These are phyloP conservation scores for Tripterygium wilfordii DNA, from an alignment of 177 flowering plant species.

Conservation along the genomic window DNA sequence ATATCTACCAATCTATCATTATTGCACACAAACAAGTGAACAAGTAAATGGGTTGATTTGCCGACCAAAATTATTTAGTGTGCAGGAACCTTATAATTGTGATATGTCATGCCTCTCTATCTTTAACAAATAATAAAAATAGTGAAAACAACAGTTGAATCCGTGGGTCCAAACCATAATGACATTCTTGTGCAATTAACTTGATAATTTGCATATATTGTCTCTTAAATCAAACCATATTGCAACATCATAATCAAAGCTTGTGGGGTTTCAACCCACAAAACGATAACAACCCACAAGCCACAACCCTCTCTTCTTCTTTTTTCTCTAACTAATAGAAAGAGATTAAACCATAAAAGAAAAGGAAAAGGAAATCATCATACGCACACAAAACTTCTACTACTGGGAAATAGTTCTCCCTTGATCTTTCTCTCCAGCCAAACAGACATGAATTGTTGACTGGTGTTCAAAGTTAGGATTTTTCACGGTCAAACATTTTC, in stretches of 20 bases:
- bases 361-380: constrained; percentile 2
- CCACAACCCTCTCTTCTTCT: not conserved
- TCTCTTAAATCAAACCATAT: constrained; percentile 19
- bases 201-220: constrained; percentile 13
- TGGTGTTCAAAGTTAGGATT: constrained; percentile 6
- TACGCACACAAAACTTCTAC: constrained; percentile 20
- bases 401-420: not conserved
- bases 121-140: no score
- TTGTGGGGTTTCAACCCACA: constrained; percentile 11
- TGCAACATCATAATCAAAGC: constrained; percentile 15
- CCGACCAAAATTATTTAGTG: no score
- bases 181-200: not conserved
- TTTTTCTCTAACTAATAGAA: not conserved
- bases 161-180: not conserved
- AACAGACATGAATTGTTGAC: no score
- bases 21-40: no score
- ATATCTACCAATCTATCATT: no score
- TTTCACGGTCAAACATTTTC: constrained; percentile 48
- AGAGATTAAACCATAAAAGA: constrained; percentile 2
- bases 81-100: no score
- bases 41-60: no score
- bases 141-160: no score
- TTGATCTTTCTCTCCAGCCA: no score
- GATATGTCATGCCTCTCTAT: constrained; percentile 4
- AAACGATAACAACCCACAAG: not conserved